Evolutionary conservation across 2,329 filamentous ascomycete species (phyloP).

Genomic region (Furcasterigmium furcatum): DNA sequence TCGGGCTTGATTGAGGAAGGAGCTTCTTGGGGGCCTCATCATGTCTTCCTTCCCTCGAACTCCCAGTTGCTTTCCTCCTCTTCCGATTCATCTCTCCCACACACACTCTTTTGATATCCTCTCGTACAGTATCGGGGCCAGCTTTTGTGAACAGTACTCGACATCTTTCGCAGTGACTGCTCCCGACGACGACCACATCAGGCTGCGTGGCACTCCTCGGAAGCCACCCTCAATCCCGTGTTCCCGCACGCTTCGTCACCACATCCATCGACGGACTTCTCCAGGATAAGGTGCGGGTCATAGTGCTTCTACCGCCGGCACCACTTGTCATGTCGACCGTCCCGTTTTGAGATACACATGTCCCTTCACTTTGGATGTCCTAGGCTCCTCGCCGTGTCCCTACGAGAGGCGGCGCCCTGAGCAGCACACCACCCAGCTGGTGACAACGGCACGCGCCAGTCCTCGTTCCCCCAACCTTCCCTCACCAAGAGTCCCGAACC

Average conservation of each 20-base stretch:
- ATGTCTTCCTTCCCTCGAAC: not conserved
- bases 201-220: no score
- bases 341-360: not conserved
- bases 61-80: not conserved
- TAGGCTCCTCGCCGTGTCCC: not conserved
- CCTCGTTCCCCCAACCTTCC: not conserved
- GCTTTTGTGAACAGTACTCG: no score
- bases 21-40: not conserved
- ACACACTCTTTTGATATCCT: not conserved
- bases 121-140: no score
- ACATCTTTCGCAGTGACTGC: no score
- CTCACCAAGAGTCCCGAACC: not conserved
- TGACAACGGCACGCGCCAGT: not conserved
- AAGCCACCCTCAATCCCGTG: no score
- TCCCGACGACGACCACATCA: no score
- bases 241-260: no score
- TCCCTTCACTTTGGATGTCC: not conserved
- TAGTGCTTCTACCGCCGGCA: no score
- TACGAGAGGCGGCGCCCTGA: not conserved
- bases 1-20: not conserved
- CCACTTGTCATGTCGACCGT: not conserved
- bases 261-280: no score
- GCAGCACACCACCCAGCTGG: not conserved
- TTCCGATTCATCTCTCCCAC: not conserved
- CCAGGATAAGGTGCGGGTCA: no score